phyloP scores from a whole-genome alignment of 371 early-diverging fungal genomes.

The Smittium culicis region DNA sequence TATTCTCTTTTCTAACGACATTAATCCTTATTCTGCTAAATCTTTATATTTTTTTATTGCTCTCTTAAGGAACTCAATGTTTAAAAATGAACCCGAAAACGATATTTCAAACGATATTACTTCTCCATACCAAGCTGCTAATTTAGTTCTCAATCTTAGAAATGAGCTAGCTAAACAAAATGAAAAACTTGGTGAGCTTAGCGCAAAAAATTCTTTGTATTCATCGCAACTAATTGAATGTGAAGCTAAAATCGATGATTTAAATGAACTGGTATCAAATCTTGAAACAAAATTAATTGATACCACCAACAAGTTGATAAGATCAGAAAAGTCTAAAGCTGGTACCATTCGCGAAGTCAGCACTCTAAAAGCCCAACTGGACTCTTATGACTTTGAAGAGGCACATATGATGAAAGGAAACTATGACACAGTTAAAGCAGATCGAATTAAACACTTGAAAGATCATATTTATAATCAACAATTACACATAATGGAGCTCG shows the following conservation, averaged over 20 bases:
- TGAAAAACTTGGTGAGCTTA: not conserved
- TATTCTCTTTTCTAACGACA: too few relatives aligned
- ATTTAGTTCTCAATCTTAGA: not conserved
- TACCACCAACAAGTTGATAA: conserved; percentile 11
- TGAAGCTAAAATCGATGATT: not conserved
- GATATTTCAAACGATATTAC: not conserved
- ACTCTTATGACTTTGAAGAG: conserved; percentile 46
- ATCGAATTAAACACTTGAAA: conserved; percentile 46
- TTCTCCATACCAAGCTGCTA: not conserved
- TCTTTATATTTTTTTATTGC: not conserved
- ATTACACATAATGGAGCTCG: conserved; percentile 26
- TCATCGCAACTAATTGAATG: not conserved
- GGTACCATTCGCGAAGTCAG: conserved; percentile 34
- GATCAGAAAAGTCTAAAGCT: conserved; percentile 22
- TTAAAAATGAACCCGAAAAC: not conserved
- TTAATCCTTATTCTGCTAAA: too few relatives aligned
- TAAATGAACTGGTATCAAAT: not conserved
- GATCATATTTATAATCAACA: conserved; percentile 42
- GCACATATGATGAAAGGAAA: conserved; percentile 34
- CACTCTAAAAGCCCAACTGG: conserved; percentile 41
- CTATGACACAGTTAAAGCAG: conserved; percentile 41
- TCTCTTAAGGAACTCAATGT: not conserved
- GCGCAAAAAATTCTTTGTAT: not conserved
- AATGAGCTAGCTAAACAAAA: not conserved
- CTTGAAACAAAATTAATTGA: not conserved